Base-by-base conservation (phyloP, 2,329 filamentous ascomycete species). In the Cercospora nicotianae region DNA sequence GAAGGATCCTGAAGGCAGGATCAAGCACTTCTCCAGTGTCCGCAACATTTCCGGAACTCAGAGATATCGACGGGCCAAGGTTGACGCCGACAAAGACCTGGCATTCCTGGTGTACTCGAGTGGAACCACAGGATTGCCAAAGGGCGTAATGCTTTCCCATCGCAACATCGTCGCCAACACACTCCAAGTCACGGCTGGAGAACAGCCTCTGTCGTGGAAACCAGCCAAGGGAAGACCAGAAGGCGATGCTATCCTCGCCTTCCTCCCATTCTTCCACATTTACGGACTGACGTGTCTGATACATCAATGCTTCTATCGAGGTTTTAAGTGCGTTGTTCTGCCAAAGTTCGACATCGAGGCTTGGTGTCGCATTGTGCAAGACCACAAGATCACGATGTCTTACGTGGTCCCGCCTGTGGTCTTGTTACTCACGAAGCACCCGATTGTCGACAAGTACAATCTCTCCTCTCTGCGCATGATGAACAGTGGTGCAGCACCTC, bases 241-340 rank as follows among this genome's bases (percentile, higher is more conserved):
- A 75, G 88, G 87, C 8, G 93, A 96, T 76, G 87, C 86, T 65
- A 82, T 94, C 36, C 79, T 97, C 5, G 91, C 91, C 0, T 90
- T 96, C 69, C 80, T 97, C 16, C 93, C 94, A 0, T 95, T 97
- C 78, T 97, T 93, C 81, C 93, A 97, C 77, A 94, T 96, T 70
- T 97, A 96, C 75, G 90, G 90, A 9, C 85, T 96, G 28, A 91
- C 88, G 10, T 90, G 87, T 74, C 86, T 93, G 48, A 83, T 96
- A 53, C 87, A 95, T 69, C 85, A 89, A 75, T 83, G 87, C 42
- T 79, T 93, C 16, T 88, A 88, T 78, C 82, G 83, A 30, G 92
- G 92, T 7, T 82, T 90, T 60, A 84, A 88, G 67, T 83, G 90
- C 0, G 82, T 93, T 2, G 87, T 94, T 10, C 89, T 96, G 85